A percentile compares a stretch with the other conserved stretches of the same genome.
Conservation (phyloP, 2,329 filamentous ascomycete species). For the Davidsoniella eucalypti region DNA sequence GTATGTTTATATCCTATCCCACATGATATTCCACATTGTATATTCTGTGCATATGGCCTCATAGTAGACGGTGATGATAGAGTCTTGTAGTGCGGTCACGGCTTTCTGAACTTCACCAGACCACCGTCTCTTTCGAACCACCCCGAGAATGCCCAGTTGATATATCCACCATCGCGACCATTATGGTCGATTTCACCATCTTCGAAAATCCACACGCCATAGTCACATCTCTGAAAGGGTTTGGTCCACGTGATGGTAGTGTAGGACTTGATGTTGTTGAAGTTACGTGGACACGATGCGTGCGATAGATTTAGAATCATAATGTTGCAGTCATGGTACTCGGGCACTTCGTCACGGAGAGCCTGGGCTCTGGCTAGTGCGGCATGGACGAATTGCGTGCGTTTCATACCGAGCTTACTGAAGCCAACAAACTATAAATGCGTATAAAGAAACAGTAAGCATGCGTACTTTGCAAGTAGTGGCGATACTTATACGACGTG, state of each 20-base stretch:
- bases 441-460: neutral
- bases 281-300: neutral
- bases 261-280: neutral
- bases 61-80: no score
- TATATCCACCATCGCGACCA: neutral
- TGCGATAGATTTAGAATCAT: slow-evolving; percentile 2
- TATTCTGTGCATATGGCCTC: no score
- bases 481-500: no score
- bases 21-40: no score
- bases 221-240: neutral
- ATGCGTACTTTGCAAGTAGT: no score
- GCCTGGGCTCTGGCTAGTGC: slow-evolving; percentile 1
- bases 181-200: neutral
- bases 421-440: neutral
- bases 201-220: slow-evolving; percentile 2
- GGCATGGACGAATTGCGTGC: neutral
- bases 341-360: neutral
- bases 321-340: neutral
- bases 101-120: neutral
- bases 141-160: slow-evolving; percentile 2
- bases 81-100: neutral
- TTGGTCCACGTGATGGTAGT: slow-evolving; percentile 1
- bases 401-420: neutral
- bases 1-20: no score
- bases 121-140: neutral